Evolutionary conservation across 176 grass and related monocot species (phyloP), one percentile per base, ranked within the genome.

Genomic region (Avena eriantha): DNA sequence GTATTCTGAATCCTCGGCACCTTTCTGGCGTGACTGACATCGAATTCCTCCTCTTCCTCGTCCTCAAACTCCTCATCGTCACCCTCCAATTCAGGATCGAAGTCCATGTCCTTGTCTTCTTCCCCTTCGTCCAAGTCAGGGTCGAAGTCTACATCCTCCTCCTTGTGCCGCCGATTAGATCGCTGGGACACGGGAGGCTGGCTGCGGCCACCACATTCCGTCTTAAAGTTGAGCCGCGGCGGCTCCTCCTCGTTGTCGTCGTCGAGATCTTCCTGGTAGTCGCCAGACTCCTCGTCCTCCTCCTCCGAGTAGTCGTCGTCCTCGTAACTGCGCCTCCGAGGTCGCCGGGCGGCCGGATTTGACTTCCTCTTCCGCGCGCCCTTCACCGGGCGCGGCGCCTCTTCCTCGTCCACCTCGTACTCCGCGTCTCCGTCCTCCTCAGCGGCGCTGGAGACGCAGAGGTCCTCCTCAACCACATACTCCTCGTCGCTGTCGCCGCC

Each of bases 31-130:
- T 24, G 73, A n/a, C 73, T 26, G 22, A 34, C 47, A 79, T 67
- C 29, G 0, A 57, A n/a, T 82, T 89, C 88, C 66, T 92, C 95
- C 31, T 97, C 94, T 21, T 94, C 88, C 12, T 97, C 92, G 1
- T 92, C 79, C 70, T 88, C 79, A 11, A 84, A 75, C 48, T 90
- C 94, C 7, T 87, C 92, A 1, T 88, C 92, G 0, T 90, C 90
- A 4, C 12, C 69, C 61, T 87, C 75, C 36, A 31, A 26, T 4
- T 84, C 85, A 31, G 85, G 81, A 33, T 91, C 85, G 18, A 96
- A 96, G 77, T 96, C 91, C 36, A 84, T 80, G 26, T 96, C 94
- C 79, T 81, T 70, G 7, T 89, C 87, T 14, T 77, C 87, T 1
- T 47, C 88, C 19, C 81, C 79, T 0, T 90, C 74, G 29, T 97